phyloP scores from a whole-genome alignment of 2,329 filamentous ascomycete species.

The Dothideomycetidae sp. region DNA sequence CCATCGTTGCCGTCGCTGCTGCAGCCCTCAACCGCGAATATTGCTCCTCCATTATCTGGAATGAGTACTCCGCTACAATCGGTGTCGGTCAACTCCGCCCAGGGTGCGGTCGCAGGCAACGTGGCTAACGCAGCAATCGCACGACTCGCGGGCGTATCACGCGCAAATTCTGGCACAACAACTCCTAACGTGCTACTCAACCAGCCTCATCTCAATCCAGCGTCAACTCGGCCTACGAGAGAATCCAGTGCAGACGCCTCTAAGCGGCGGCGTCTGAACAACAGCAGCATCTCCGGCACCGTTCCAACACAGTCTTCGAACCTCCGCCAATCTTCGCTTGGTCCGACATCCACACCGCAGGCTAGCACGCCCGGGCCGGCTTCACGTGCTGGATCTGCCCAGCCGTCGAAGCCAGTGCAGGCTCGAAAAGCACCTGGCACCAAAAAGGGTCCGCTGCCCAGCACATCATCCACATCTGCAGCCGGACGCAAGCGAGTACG shows the following conservation, averaged over 20 bases:
- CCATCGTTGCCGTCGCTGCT: conserved; percentile 46
- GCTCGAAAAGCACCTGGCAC: conserved; percentile 19
- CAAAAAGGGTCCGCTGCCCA: conserved; percentile 39
- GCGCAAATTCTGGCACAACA: conserved; percentile 8
- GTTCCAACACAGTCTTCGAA: conserved; percentile 41
- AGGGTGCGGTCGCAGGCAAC: conserved; percentile 34
- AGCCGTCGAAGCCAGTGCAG: conserved; percentile 28
- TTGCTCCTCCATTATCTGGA: conserved; percentile 31
- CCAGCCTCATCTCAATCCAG: conserved; percentile 14
- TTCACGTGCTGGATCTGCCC: conserved; percentile 44
- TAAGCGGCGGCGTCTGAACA: conserved; percentile 45
- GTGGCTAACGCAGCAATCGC: conserved; percentile 38
- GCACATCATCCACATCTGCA: conserved; percentile 16
- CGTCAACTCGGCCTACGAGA: conserved; percentile 17
- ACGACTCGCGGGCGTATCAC: conserved; percentile 19
- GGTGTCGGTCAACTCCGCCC: conserved; percentile 40
- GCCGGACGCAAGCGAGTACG: conserved; percentile 13
- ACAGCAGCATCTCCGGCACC: conserved; percentile 31
- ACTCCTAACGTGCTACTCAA: conserved; percentile 12
- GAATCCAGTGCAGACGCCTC: conserved; percentile 31
- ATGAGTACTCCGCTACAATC: conserved; percentile 39
- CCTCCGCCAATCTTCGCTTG: conserved; percentile 46
- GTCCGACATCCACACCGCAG: conserved; percentile 48
- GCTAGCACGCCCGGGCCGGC: conserved; percentile 35
- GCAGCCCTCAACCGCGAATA: conserved; percentile 32